Base-by-base conservation (phyloP, 2,329 filamentous ascomycete species). In the Ambrosiella cleistominuta region DNA sequence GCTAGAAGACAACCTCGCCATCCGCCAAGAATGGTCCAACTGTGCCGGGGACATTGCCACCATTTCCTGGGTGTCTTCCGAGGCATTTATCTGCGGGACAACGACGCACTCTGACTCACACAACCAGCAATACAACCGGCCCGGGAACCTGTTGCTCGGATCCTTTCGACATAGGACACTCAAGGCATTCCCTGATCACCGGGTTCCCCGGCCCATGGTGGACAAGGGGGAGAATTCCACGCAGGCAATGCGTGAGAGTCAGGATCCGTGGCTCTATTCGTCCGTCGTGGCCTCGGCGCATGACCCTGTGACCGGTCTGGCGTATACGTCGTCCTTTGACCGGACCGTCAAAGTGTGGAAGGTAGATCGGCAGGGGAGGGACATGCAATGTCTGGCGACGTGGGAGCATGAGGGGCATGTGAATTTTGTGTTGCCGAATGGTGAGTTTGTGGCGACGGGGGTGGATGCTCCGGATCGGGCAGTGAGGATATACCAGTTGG, bases 81-180 rank as follows among this genome's bases (percentile, higher is more conserved):
- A 71, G n/a, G 69, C 70, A 13, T 79, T 83, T 56, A 64, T 83
- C n/a, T 81, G 79, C 62, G 81, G 81, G 39, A 79, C 80, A 0
- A 81, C 79, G 0, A 76, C 77, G 0, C 80, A 83, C 66, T 82
- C 79, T 0, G 81, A 83, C 63, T 68, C 71, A 0, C 77, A 80
- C 47, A 83, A 83, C 59, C 79, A 82, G 64, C 80, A 83, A 61
- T 83, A 84, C 64, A 84, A 84, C 63, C 82, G 79, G 62, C 75
- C 77, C 0, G 80, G 81, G 0, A 84, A 84, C 63, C 66, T 84
- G 8, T 68, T 80, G 1, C 66, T 83, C 1, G 80, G 77, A 6
- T 81, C 77, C 0, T 69, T 72, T 0, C 63, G 60, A 0, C 63
- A 65, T 1, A 71, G 74, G 0, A 73, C 69, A 0, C 65, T 83